Conservation (phyloP, 345 rosid species). For the Populus ilicifolia region DNA sequence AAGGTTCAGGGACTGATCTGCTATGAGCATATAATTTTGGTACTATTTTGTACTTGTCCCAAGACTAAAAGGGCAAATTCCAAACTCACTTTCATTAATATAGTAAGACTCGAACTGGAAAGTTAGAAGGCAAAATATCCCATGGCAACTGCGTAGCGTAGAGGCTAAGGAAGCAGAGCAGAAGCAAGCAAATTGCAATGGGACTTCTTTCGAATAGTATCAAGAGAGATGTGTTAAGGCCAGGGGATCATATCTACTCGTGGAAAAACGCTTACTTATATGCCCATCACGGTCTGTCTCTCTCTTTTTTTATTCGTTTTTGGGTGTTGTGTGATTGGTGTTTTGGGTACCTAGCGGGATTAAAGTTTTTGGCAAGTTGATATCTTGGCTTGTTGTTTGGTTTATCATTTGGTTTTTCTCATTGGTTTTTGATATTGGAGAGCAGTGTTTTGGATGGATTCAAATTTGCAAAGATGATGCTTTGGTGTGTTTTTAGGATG, state of each 20-base stretch:
- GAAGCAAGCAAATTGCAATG: conserved; percentile 24
- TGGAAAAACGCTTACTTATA: conserved; percentile 69
- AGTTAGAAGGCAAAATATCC: too few relatives aligned
- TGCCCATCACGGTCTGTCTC: conserved; percentile 66
- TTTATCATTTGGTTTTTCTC: neutral
- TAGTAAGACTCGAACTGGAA: too few relatives aligned
- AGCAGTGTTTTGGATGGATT: neutral
- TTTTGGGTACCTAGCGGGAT: neutral
- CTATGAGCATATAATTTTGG: too few relatives aligned
- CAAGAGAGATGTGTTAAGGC: conserved; percentile 42
- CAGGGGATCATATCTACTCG: conserved; percentile 83
- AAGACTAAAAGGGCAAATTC: neutral
- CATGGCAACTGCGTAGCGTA: neutral
- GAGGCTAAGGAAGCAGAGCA: neutral
- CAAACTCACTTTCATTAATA: neutral
- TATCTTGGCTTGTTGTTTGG: neutral
- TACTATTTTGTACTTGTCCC: neutral
- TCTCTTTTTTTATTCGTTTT: neutral
- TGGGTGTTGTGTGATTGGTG: neutral
- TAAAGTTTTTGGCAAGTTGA: too few relatives aligned
- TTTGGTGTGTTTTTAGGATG: neutral
- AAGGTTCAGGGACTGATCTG: too few relatives aligned
- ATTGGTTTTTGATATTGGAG: neutral
- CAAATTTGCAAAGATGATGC: neutral
- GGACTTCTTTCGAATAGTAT: conserved; percentile 59